Evolutionary conservation across 768 basidiomycete genomes (phyloP).

Genomic region (Boletus sensibilis): DNA sequence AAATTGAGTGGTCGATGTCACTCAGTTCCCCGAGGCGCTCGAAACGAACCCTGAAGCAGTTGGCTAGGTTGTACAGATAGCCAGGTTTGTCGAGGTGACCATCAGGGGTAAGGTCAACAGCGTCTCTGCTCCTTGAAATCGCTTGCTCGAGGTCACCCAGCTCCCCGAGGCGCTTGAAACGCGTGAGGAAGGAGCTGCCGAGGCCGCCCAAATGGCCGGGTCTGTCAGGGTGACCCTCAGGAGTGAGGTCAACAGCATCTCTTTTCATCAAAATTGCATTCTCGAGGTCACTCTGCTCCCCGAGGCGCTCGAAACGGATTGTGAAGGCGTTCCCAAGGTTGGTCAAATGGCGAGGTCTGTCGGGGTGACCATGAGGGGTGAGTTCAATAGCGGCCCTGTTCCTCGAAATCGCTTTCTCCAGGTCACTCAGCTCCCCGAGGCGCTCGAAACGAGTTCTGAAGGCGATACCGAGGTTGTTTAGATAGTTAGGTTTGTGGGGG

Average conservation of each 20-base stretch:
- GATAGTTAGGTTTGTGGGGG: neutral
- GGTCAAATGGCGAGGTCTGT: neutral
- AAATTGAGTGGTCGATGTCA: constrained; percentile 4
- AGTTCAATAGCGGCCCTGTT: too few species aligned
- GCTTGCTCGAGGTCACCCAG: neutral
- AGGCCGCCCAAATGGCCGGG: too few species aligned
- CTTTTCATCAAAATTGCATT: neutral
- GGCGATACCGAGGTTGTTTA: too few species aligned
- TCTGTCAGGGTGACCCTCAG: too few species aligned
- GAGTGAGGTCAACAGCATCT: too few species aligned
- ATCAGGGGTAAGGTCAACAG: too few species aligned
- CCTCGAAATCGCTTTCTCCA: too few species aligned
- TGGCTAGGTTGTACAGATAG: too few species aligned
- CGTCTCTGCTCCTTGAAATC: neutral
- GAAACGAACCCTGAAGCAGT: neutral
- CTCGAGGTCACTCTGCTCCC: neutral
- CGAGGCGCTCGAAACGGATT: neutral
- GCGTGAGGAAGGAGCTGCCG: neutral
- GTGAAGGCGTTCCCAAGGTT: neutral
- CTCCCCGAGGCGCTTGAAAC: neutral
- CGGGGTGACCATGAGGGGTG: too few species aligned
- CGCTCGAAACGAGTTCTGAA: too few species aligned
- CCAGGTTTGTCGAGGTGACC: too few species aligned
- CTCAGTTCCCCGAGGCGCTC: neutral
- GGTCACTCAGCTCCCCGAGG: too few species aligned